Base-by-base conservation (phyloP, 106 monocot genomes). In the Apostasia shenzhenica region DNA sequence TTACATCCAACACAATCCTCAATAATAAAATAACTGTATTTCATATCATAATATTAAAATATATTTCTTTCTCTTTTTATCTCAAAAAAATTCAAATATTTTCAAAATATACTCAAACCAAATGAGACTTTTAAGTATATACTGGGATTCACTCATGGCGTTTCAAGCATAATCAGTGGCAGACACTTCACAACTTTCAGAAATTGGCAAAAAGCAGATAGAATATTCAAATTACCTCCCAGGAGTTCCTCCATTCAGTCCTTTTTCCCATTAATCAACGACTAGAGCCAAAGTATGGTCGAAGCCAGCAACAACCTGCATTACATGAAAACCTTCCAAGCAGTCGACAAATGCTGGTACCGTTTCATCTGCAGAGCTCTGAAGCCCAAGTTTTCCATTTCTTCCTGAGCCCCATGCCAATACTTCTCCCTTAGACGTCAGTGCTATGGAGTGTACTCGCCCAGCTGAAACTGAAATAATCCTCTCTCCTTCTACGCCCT, bases 211-310 rank as follows among this genome's bases (percentile, higher is more conserved):
- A 26, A 26, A 26, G 26, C 4, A 57, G 57, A 14, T 13, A 57
- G 13, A 37, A 57, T 57, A 37, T 13, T 4, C 5, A 57, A 14
- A 2, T 57, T 37, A 57, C 4, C 4, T 5, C 12, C 5, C 2
- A 41, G 26, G 39, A 41, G 1, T 11, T 38, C 3, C 13, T 6
- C 39, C 41, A 41, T 61, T 41, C 60, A 61, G 60, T 41, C 7
- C 39, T 61, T 40, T 61, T 61, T 38, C 41, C 11, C 12, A 63
- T 76, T 69, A 80, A 26, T 81, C 81, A 50, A 78, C 81, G 54
- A 91, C 82, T 52, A 95, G 80, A 13, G 91, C 67, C 39, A 95
- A 79, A 82, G 79, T 95, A 71, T 95, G 91, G 68, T 95, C 94
- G 45, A 88, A 86, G 44, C 94, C 91, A n/a, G 88, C 74, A 2